A percentile compares a stretch with the other conserved stretches of the same genome.
phyloP scores from a whole-genome alignment of 140 eudicot species.

The Oenanthe javanica region DNA sequence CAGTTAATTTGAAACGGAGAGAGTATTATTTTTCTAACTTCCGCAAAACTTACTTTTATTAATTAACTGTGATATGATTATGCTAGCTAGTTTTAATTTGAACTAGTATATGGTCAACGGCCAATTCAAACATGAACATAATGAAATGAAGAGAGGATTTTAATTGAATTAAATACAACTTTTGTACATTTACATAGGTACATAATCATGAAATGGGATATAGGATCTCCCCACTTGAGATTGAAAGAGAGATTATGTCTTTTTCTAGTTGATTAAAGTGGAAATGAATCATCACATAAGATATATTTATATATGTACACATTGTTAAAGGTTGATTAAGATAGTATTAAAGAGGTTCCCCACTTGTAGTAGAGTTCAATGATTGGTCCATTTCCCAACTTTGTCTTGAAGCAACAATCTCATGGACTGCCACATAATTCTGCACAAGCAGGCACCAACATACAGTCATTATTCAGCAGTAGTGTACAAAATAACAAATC shows the following conservation, averaged over 20 bases:
- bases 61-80: too few relatives aligned
- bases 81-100: not conserved
- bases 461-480: not conserved
- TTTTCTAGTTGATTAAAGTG: constrained; percentile 27
- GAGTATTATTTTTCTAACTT: too few relatives aligned
- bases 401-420: constrained; percentile 45
- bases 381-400: constrained; percentile 53
- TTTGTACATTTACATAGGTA: not conserved
- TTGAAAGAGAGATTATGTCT: constrained; percentile 19
- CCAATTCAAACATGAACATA: not conserved
- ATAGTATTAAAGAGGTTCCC: constrained; percentile 16
- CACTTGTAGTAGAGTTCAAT: constrained; percentile 29
- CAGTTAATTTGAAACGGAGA: too few relatives aligned
- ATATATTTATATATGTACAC: constrained; percentile 11
- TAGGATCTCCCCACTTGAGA: constrained; percentile 10
- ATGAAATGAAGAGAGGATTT: not conserved
- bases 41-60: too few relatives aligned
- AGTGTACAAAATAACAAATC: constrained; percentile 4
- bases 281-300: constrained; percentile 20
- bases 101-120: not conserved
- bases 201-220: constrained; percentile 10
- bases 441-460: constrained; percentile 17
- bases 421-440: constrained; percentile 51
- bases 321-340: constrained; percentile 11
- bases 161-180: not conserved